Conservation (phyloP, 441 rosid species). For the Macaranga tanarius region DNA sequence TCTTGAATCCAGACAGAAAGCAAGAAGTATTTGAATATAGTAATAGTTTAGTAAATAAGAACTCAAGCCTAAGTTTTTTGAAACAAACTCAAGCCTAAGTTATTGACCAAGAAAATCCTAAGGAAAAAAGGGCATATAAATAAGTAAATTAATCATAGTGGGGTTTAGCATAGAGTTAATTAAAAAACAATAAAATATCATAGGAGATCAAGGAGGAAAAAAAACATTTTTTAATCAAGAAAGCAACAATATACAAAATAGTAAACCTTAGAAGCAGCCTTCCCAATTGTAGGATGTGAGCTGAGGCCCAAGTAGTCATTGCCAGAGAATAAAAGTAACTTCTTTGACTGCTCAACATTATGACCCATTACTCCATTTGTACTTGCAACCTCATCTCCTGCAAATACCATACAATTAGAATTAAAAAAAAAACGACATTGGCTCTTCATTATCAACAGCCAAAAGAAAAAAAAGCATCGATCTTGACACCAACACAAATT, state of each 20-base stretch:
- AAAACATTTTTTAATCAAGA: background rate
- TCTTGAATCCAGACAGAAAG: too few relatives aligned
- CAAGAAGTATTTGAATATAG: too few relatives aligned
- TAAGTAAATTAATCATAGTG: slow-evolving; percentile 8
- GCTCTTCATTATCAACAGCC: background rate
- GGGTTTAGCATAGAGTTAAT: too few relatives aligned
- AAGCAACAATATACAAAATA: background rate
- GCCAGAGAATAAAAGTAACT: slow-evolving; percentile 79
- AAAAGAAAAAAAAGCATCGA: too few relatives aligned
- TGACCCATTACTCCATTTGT: slow-evolving; percentile 31
- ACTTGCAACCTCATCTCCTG: slow-evolving; percentile 59
- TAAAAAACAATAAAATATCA: too few relatives aligned
- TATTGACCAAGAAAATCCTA: too few relatives aligned
- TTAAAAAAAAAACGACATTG: background rate
- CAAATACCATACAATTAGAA: slow-evolving; percentile 4
- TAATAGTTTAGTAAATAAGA: too few relatives aligned
- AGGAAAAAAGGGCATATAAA: slow-evolving; percentile 7
- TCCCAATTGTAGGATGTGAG: slow-evolving; percentile 76
- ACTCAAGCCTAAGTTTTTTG: too few relatives aligned
- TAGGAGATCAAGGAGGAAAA: too few relatives aligned
- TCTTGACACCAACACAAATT: background rate
- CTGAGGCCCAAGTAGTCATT: slow-evolving; percentile 97
- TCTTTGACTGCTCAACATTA: slow-evolving; percentile 42
- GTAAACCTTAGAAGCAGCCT: slow-evolving; percentile 70
- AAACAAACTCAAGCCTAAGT: too few relatives aligned